Evolutionary conservation across 148 eudicot species (phyloP), one percentile per base, ranked within the genome.

Genomic region (Polygonum maritimum): DNA sequence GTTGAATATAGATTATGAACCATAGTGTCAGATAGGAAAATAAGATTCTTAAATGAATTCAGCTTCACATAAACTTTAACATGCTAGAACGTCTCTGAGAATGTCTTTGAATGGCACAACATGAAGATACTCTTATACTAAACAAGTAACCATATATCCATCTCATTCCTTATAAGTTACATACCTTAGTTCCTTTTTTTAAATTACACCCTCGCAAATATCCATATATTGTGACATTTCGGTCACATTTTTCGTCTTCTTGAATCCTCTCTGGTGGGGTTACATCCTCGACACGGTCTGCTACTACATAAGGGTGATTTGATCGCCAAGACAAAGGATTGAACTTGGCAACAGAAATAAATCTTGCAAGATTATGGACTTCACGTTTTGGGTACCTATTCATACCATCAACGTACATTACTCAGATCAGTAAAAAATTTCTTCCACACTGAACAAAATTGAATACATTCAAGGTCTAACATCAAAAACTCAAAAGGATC

Each of bases 281-380:
- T 49, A 92, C 83, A 86, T 95, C 98, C 87, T 95, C 98, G 85
- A 95, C 89, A 36, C 98, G 96, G 82, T 95, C 98, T 35, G 87
- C 98, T 74, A 95, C 78, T 73, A 92, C 79, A 75, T 90, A 92
- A 75, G 98, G 98, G 87, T 95, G 98, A 80, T 82, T 78, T 57
- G 81, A 75, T 76, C 94, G 85, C 97, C 97, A 95, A 15, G 97
- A 89, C 74, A 95, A 79, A 74, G 92, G 96, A 73, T 80, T 88
- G 69, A 90, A 90, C 80, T 92, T 95, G 91, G 88, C 89, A 75
- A 95, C 98, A 73, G 98, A 95, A 69, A 95, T 89, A 77, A 95
- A 95, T 80, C 92, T 89, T 41, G 98, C 93, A 72, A 94, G 94
- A 86, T 94, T 94, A 81, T 88, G 98, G 38, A 90, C 75, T 85